Evolutionary conservation across 768 basidiomycete species (phyloP), one percentile per base, ranked within the genome.

Genomic region (Phlebiopsis flavidoalba): DNA sequence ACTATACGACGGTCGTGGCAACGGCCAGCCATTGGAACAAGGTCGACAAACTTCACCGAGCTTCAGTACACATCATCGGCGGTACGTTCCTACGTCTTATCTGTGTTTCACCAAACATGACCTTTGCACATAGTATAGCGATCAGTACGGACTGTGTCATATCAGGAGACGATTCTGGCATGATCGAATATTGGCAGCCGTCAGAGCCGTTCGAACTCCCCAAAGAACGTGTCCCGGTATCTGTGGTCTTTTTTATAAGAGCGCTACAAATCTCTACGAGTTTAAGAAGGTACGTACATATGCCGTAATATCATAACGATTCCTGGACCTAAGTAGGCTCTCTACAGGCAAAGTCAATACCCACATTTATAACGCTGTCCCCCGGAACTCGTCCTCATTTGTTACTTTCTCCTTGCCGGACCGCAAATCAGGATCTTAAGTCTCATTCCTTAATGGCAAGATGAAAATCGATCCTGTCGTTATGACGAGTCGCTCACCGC

Each of bases 141-240:
- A 95, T 66, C 82, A 82, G 64, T 95, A 90, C 70, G 89, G n/a
- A 97, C 71, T 89, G 88, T 10, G 95, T 98, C 17, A 81, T 99
- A 26, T 97, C 95, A 14, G 93, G 93, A 1, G 97, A 99, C 66
- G 91, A 97, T 72, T 86, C 84, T 11, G 97, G 97, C 0, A 97
- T 98, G 69, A 75, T 99, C 33, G 97, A 99, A 73, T 97, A 95
- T 72, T 99, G 97, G 97, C 84, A 86, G 68, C 95, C 96, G 0
- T 73, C 72, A 8, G 95, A 98, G 69, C 93, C 94, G 1, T 98
- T 95, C 71, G 89, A 85, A 54, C 74, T 86, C 45, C 96, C 97
- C 0, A 86, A n/a, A 85, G 64, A 85, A 87, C 59, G 78, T 93
- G 1, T n/a, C 78, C 84, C 1, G 88, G 88, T n/a, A n/a, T 0